These are phyloP conservation scores for Coleophoma eucalyptorum DNA, from an alignment of 2,329 filamentous ascomycete species.

Conservation along the genomic window DNA sequence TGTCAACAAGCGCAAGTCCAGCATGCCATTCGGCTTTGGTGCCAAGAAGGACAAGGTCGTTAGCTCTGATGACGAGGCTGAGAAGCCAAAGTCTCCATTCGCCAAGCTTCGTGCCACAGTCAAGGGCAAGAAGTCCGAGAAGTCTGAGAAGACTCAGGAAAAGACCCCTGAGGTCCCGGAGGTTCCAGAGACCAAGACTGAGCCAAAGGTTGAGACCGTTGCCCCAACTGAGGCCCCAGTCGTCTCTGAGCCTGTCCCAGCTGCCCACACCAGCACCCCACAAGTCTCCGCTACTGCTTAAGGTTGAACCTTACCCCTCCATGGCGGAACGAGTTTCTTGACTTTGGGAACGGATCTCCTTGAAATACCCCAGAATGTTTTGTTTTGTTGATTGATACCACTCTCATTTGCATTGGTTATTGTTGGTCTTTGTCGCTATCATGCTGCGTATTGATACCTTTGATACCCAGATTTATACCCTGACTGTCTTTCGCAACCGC, in stretches of 20 bases:
- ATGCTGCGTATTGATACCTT: slow-evolving; percentile 32
- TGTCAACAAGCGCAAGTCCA: slow-evolving; percentile 57
- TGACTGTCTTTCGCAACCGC: slow-evolving; percentile 32
- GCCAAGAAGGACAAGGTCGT: slow-evolving; percentile 56
- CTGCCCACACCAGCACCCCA: slow-evolving; percentile 18
- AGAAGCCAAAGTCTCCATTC: slow-evolving; percentile 28
- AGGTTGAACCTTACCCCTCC: slow-evolving; percentile 7
- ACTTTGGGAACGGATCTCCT: slow-evolving; percentile 29
- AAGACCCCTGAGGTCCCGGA: slow-evolving; percentile 24
- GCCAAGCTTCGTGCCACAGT: slow-evolving; percentile 30
- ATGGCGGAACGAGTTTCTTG: slow-evolving; percentile 22
- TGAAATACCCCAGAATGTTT: slow-evolving; percentile 31
- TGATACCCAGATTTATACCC: slow-evolving; percentile 24
- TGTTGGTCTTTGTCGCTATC: slow-evolving; percentile 14
- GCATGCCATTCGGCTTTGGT: slow-evolving; percentile 55
- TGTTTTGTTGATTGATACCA: slow-evolving; percentile 26
- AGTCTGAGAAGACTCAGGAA: slow-evolving; percentile 43
- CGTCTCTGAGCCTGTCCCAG: slow-evolving; percentile 15
- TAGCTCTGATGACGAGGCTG: slow-evolving; percentile 39
- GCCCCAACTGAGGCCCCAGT: slow-evolving; percentile 21
- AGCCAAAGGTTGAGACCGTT: slow-evolving; percentile 25
- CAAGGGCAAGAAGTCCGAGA: slow-evolving; percentile 27
- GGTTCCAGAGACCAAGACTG: slow-evolving; percentile 34
- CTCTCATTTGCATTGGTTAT: slow-evolving; percentile 28
- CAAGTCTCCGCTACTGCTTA: slow-evolving; percentile 28